Percentiles rank a stretch among this genome's conserved stretches.
phyloP scores from a whole-genome alignment of 2,329 filamentous ascomycete species.

The Dryadomyces quercivorus region DNA sequence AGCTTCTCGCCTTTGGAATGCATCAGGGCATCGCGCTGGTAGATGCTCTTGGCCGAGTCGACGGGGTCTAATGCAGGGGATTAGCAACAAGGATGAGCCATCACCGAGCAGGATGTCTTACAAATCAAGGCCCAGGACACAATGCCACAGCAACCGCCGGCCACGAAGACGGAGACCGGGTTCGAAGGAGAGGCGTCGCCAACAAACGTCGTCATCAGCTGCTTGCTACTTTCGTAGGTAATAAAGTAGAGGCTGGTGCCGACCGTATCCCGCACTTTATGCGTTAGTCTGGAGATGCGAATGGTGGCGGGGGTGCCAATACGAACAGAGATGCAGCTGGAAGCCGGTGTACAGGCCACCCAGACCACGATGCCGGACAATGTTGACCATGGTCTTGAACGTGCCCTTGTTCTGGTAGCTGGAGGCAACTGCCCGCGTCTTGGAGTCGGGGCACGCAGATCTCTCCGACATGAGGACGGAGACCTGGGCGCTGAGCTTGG shows the following conservation, averaged over 20 bases:
- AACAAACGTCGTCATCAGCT: slow-evolving; percentile 62
- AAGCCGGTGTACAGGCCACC: slow-evolving; percentile 71
- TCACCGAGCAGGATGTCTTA: slow-evolving; percentile 27
- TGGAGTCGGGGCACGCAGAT: slow-evolving; percentile 29
- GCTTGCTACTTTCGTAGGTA: slow-evolving; percentile 79
- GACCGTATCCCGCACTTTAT: slow-evolving; percentile 63
- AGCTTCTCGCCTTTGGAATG: slow-evolving; percentile 53
- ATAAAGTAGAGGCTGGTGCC: slow-evolving; percentile 81
- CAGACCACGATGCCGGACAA: slow-evolving; percentile 62
- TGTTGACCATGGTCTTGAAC: slow-evolving; percentile 61
- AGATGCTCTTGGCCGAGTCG: slow-evolving; percentile 75
- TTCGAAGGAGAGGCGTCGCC: slow-evolving; percentile 63
- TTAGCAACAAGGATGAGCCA: not conserved
- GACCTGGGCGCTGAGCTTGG: slow-evolving; percentile 79
- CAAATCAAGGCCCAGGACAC: slow-evolving; percentile 71
- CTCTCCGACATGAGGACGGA: slow-evolving; percentile 62
- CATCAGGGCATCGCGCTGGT: slow-evolving; percentile 69
- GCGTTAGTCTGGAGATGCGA: too few species aligned
- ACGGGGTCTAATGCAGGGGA: slow-evolving; percentile 42
- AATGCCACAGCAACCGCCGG: slow-evolving; percentile 70
- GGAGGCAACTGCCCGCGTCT: slow-evolving; percentile 46
- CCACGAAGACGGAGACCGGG: slow-evolving; percentile 64
- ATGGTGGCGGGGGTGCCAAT: too few species aligned
- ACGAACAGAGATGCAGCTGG: slow-evolving; percentile 61
- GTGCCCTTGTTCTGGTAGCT: slow-evolving; percentile 73